Evolutionary conservation across 805 yeast genomes (phyloP).

Genomic region (Torulaspora maleeae): DNA sequence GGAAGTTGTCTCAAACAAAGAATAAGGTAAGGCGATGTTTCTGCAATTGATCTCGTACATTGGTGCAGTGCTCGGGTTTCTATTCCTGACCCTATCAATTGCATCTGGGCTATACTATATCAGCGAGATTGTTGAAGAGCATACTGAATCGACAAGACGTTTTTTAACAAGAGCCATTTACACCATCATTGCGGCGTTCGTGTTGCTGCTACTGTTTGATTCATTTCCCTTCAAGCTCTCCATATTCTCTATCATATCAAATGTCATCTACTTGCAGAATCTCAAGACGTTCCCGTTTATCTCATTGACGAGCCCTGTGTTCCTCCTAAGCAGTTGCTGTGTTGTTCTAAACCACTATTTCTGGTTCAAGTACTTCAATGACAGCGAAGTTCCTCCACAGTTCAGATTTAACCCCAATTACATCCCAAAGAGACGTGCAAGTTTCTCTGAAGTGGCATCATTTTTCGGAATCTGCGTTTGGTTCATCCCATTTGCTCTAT

Average conservation of each 20-base stretch:
- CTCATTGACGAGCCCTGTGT: slow-evolving; percentile 62
- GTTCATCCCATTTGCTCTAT: slow-evolving; percentile 89
- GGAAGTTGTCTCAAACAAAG: background rate
- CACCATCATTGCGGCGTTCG: slow-evolving; percentile 49
- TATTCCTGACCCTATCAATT: slow-evolving; percentile 57
- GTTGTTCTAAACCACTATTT: slow-evolving; percentile 77
- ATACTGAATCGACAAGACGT: slow-evolving; percentile 76
- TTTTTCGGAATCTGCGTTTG: slow-evolving; percentile 92
- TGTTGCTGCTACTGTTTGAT: slow-evolving; percentile 65
- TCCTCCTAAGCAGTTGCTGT: slow-evolving; percentile 63
- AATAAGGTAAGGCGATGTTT: slow-evolving; percentile 45
- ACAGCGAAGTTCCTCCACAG: slow-evolving; percentile 62
- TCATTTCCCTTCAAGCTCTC: slow-evolving; percentile 71
- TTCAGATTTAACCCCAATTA: slow-evolving; percentile 54
- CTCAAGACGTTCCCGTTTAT: slow-evolving; percentile 81
- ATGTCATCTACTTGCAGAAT: slow-evolving; percentile 71
- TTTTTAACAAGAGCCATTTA: slow-evolving; percentile 61
- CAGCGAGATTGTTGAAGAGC: slow-evolving; percentile 90
- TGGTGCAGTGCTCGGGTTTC: slow-evolving; percentile 59
- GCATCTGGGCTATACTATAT: slow-evolving; percentile 91
- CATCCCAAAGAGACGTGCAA: slow-evolving; percentile 63
- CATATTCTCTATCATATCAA: slow-evolving; percentile 62
- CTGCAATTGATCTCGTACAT: slow-evolving; percentile 53
- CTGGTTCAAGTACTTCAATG: slow-evolving; percentile 84
- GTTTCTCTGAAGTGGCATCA: slow-evolving; percentile 87